Evolutionary conservation across 306 rosid species (phyloP), one percentile per base, ranked within the genome.

Genomic region (Medicago ruthenica): DNA sequence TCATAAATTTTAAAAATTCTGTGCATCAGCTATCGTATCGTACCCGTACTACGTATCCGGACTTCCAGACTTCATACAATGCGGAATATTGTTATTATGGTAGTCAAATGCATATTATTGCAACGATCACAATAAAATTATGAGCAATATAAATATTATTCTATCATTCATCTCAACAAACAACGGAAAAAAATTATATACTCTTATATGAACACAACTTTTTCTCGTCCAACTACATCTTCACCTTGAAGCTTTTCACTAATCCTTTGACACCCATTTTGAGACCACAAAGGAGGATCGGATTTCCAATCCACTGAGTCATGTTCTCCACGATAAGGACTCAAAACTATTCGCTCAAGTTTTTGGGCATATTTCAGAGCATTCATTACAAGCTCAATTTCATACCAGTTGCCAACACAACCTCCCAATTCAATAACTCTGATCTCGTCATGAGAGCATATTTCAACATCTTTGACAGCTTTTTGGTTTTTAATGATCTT

Each of bases 331-430:
- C 31, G 16, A 50, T 15, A 70, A 1, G 63, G 75, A 40, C 63
- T 70, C 61, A 70, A 16, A 53, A 70, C 13, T 34, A 51, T n/a
- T 70, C 16, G 34, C 31, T 70, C 34, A 70, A 51, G 63, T 9
- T 10, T 50, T 0, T 31, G 8, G 5, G 37, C 27, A 51, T n/a
- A 48, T 48, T 48, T 48, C 7, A 48, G 0, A 48, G 6, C 55
- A 48, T 48, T 48, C 8, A 48, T 48, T 15, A 48, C 18, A 15
- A 48, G 15, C 17, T 48, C 55, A n/a, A n/a, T 48, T 48, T 48
- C 55, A 34, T 31, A 70, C 34, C 63, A 31, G 15, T 70, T 70
- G 7, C 75, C 63, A 53, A 50, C n/a, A 51, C 45, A 70, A 0
- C 63, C 63, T 27, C 75, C 7, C 5, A 70, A 0, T 48, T 70